Evolutionary conservation across 2,329 filamentous ascomycete species (phyloP), one percentile per base, ranked within the genome.

Genomic region (Tetracladium maxilliforme): DNA sequence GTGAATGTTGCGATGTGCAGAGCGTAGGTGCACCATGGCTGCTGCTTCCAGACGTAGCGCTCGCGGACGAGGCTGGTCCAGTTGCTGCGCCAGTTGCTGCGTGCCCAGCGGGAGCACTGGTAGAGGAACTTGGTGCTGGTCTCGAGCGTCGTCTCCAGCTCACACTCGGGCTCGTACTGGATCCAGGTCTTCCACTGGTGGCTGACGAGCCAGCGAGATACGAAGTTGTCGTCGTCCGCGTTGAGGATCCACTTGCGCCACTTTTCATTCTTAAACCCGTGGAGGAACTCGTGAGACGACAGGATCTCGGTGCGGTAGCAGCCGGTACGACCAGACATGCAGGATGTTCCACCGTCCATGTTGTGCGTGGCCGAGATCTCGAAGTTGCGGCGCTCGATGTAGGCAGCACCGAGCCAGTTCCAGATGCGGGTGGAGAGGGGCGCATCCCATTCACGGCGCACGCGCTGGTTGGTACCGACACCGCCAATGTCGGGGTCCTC

Each of bases 71-170:
- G 64, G 50, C 83, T 94, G 26, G 83, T 94, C 52, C 83, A 75
- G 51, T 95, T 95, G 59, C 84, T 93, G 45, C 87, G 69, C 87
- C 87, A 95, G 54, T 95, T 95, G 61, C 86, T 94, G 43, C 87
- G 74, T 21, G 90, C 84, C 87, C 87, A 95, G 23, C 87, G 70
- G 23, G 87, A 71, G 52, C 87, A 95, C 53, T 95, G 87, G 46
- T 82, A 87, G 34, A 95, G 59, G 45, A 92, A 95, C 44, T 86
- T 92, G 29, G 66, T 60, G 45, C 86, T 78, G 47, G 87, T 80
- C 51, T 94, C 87, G 20, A 95, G 64, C 4, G 86, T 94, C 14
- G 87, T 95, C 56, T 90, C 75, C 32, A 95, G 77, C 52, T 92
- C 81, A 41, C 82, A 92, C 45, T 92, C 82, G 23, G 67, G 70